These are phyloP conservation scores for Apostasia ramifera DNA, from an alignment of 106 monocot genomes.

Conservation along the genomic window DNA sequence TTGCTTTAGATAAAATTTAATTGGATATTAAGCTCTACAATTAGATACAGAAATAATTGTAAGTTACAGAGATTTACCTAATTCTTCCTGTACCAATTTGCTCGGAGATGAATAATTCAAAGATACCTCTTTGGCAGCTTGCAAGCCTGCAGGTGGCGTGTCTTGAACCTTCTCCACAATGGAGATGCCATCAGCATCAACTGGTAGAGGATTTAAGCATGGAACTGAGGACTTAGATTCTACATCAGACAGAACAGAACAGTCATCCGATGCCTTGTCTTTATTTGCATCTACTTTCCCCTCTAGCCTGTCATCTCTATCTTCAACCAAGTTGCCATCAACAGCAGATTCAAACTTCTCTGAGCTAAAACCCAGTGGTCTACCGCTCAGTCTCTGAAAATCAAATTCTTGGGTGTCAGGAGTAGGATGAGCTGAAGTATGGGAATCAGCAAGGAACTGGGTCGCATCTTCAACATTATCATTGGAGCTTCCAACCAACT, in stretches of 20 bases:
- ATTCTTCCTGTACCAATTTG: conserved; percentile 16
- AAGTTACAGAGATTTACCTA: conserved; percentile 8
- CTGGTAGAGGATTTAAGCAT: background rate
- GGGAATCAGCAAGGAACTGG: background rate
- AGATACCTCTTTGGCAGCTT: background rate
- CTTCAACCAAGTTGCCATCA: conserved; percentile 7
- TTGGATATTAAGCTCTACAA: background rate
- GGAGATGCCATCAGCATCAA: background rate
- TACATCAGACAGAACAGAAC: background rate
- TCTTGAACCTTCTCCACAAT: conserved; percentile 6
- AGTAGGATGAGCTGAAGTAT: conserved; percentile 9
- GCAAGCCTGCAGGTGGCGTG: conserved; percentile 11
- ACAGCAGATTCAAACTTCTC: background rate
- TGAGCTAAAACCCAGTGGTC: background rate
- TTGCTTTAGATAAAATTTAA: background rate
- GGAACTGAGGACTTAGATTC: background rate
- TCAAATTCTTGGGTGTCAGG: conserved; percentile 1
- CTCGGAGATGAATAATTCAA: conserved; percentile 9
- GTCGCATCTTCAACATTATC: background rate
- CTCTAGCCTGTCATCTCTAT: conserved; percentile 10
- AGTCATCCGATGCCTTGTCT: background rate
- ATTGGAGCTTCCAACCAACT: conserved; percentile 9
- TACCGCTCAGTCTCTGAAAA: background rate
- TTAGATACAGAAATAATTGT: background rate
- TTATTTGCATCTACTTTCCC: conserved; percentile 3